Evolutionary conservation across 345 rosid genomes (phyloP).

Genomic region (Ceriops tagal): DNA sequence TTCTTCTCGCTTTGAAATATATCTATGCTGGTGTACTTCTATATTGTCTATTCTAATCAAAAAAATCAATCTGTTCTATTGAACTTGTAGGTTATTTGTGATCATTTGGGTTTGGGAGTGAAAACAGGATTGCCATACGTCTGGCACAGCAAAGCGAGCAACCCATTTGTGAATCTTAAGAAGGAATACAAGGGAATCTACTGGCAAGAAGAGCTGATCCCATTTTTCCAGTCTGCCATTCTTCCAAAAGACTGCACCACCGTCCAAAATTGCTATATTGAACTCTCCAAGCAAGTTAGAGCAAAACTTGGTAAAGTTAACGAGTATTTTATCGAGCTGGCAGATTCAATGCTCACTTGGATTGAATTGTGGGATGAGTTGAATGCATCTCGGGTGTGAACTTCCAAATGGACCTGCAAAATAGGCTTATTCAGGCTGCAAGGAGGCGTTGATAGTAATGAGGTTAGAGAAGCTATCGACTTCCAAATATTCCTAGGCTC

Average conservation of each 20-base stretch:
- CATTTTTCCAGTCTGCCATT: background rate
- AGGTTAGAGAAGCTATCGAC: background rate
- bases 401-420: background rate
- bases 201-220: slow-evolving; percentile 9
- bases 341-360: slow-evolving; percentile 5
- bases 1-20: background rate
- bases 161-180: slow-evolving; percentile 7
- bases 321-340: background rate
- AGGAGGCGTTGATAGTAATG: background rate
- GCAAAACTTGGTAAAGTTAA: slow-evolving; percentile 1
- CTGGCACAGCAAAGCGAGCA: slow-evolving; percentile 8
- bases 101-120: slow-evolving; percentile 2
- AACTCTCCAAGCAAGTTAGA: slow-evolving; percentile 7
- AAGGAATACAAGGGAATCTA: slow-evolving; percentile 2
- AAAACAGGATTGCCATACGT: slow-evolving; percentile 1
- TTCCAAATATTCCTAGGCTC: background rate
- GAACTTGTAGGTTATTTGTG: background rate
- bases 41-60: too few relatives aligned
- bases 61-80: too few relatives aligned
- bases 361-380: slow-evolving; percentile 4
- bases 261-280: background rate
- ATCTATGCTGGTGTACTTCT: too few relatives aligned
- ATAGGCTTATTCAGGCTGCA: too few relatives aligned
- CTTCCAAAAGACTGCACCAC: slow-evolving; percentile 5
- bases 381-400: background rate